phyloP scores from a whole-genome alignment of 2,329 filamentous ascomycete genomes.

The Paecilomyces fulvus region DNA sequence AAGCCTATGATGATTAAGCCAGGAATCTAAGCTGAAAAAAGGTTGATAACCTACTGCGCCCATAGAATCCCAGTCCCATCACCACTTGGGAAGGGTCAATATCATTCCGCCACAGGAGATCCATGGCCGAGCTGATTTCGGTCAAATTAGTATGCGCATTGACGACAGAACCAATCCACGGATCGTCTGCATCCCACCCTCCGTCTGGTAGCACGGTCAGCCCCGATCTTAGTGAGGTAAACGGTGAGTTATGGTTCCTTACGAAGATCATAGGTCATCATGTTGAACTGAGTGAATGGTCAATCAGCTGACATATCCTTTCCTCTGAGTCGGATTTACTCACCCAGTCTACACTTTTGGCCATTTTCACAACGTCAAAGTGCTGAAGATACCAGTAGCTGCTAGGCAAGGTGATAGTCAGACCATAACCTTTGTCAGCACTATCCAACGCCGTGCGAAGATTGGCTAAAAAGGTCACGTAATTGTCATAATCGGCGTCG shows the following conservation, averaged over 20 bases:
- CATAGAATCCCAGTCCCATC: conserved; percentile 42
- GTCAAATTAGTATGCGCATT: neutral
- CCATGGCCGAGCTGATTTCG: conserved; percentile 16
- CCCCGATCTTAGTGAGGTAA: too few species aligned
- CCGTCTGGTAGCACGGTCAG: too few species aligned
- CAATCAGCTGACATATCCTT: too few species aligned
- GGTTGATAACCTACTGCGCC: conserved; percentile 13
- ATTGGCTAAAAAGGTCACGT: neutral
- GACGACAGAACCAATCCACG: neutral
- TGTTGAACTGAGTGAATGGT: too few species aligned
- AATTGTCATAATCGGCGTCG: neutral
- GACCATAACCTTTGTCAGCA: neutral
- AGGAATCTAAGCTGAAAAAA: too few species aligned
- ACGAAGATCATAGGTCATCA: neutral
- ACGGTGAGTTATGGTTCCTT: neutral
- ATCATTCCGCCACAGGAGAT: conserved; percentile 38
- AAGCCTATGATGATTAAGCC: too few species aligned
- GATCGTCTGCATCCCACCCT: neutral
- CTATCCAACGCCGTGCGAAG: neutral
- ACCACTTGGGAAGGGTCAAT: conserved; percentile 33
- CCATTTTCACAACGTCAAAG: neutral
- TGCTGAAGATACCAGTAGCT: neutral
- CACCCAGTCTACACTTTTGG: neutral
- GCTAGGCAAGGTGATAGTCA: neutral
- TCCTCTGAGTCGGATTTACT: neutral